Percentiles rank a stretch among this genome's conserved stretches.
Evolutionary conservation across 345 rosid species (phyloP).

Genomic region (Gossypium arboreum): DNA sequence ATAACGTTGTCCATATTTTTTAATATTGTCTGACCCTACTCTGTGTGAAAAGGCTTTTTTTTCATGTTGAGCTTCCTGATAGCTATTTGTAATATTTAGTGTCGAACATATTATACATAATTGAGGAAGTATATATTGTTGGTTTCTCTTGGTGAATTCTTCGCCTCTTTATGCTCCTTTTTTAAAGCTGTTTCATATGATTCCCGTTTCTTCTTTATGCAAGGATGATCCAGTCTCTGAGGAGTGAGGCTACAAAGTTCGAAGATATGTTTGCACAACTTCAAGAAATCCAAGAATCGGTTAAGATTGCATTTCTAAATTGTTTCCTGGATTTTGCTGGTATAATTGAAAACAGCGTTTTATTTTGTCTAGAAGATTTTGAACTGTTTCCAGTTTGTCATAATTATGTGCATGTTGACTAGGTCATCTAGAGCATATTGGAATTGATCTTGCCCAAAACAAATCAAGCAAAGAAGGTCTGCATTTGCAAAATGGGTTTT

Average conservation of each 20-base stretch:
- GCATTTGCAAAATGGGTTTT: constrained; percentile 59
- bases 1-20: not conserved
- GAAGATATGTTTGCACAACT: constrained; percentile 73
- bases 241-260: constrained; percentile 69
- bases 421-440: constrained; percentile 68
- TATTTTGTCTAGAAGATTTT: constrained; percentile 12
- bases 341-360: constrained; percentile 26
- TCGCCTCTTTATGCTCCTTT: not conserved
- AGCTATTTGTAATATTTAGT: not conserved
- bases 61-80: not conserved
- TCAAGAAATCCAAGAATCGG: constrained; percentile 85
- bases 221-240: constrained; percentile 79
- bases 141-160: not conserved
- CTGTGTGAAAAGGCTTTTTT: not conserved
- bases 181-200: constrained; percentile 1
- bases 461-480: constrained; percentile 48
- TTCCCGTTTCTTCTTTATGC: constrained; percentile 12
- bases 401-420: constrained; percentile 16
- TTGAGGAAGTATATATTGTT: not conserved
- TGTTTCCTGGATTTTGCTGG: constrained; percentile 99
- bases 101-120: not conserved
- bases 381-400: not conserved
- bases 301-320: constrained; percentile 85
- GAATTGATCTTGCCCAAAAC: constrained; percentile 44
- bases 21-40: not conserved